Conservation (phyloP, 2,329 filamentous ascomycete species). For the Pezicula carpinea region DNA sequence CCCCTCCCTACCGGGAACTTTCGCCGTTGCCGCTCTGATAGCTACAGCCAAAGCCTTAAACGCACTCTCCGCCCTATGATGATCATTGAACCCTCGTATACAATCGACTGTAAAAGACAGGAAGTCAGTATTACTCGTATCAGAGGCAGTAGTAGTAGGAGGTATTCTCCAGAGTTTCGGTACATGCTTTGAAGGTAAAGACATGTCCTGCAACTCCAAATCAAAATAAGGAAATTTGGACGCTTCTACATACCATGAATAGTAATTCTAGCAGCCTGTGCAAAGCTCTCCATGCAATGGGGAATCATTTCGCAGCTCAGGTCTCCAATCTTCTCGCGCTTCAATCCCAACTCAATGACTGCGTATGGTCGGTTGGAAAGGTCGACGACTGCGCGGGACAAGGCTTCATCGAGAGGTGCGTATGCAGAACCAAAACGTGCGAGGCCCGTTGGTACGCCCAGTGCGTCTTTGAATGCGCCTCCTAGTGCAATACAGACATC, state of each 20-base stretch:
- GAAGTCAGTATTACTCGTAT: too few species aligned
- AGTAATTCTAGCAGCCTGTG: constrained; percentile 84
- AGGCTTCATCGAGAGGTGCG: constrained; percentile 89
- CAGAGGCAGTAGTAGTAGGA: too few species aligned
- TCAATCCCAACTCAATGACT: constrained; percentile 78
- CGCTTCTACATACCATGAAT: constrained; percentile 50
- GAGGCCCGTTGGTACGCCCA: constrained; percentile 74
- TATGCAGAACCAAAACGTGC: constrained; percentile 90
- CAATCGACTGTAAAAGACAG: constrained; percentile 62
- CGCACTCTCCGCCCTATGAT: constrained; percentile 91
- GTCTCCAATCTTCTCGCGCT: constrained; percentile 89
- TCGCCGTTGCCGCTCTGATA: constrained; percentile 68
- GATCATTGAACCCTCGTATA: constrained; percentile 86
- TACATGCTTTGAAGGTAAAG: too few species aligned
- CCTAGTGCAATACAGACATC: constrained; percentile 92
- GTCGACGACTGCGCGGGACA: constrained; percentile 90
- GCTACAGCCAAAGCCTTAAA: constrained; percentile 96
- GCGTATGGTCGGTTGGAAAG: constrained; percentile 86
- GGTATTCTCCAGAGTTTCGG: too few species aligned
- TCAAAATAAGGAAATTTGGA: too few species aligned
- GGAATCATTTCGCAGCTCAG: constrained; percentile 96
- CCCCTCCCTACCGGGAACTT: constrained; percentile 75
- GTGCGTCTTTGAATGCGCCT: constrained; percentile 73
- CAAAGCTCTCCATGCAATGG: constrained; percentile 92
- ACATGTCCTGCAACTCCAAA: too few species aligned